Evolutionary conservation across 192 early-diverging fungal genomes (phyloP), one percentile per base, ranked within the genome.

Genomic region (Backusella tarrabulga): DNA sequence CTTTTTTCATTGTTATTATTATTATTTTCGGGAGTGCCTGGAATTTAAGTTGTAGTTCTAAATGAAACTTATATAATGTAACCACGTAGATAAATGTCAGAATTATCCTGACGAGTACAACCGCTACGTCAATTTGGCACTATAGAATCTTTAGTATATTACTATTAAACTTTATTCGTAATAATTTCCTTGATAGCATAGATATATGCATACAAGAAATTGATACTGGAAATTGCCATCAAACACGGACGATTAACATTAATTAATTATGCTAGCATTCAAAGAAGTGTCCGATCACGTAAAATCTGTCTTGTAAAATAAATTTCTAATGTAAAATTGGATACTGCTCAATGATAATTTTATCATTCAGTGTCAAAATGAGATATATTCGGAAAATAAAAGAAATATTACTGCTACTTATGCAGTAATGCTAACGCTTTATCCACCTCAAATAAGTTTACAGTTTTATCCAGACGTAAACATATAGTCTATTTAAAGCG

Each of bases 321-420:
- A n/a, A n/a, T n/a, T 50, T 50, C 46, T n/a, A n/a, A 50, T 50
- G 6, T 1, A 50, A 50, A 50, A n/a, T 7, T n/a, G 17, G 21
- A 50, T n/a, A 50, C 46, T n/a, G 19, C 46, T n/a, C 46, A 19
- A 50, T n/a, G 3, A 50, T 50, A 19, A 6, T n/a, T 6, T 7
- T 50, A 6, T 7, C 15, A 50, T 50, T 21, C 46, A 50, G 15
- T 50, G 46, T 50, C 46, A 63, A 63, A 63, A 63, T 29, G 26
- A 26, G n/a, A 23, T 63, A 63, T 63, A 8, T 63, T 63, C 56
- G 56, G 56, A 63, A 63, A 63, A 63, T 63, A 63, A 63, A 63
- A 63, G 56, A 63, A 26, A 50, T n/a, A n/a, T n/a, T 21, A 6
- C 17, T 19, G 21, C 12, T 29, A 29, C 21, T n/a, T 63, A 14